A percentile compares a stretch with the other conserved stretches of the same genome.
Evolutionary conservation across 768 basidiomycete genomes (phyloP).

Genomic region (Rhodosporidiobolus sp.): DNA sequence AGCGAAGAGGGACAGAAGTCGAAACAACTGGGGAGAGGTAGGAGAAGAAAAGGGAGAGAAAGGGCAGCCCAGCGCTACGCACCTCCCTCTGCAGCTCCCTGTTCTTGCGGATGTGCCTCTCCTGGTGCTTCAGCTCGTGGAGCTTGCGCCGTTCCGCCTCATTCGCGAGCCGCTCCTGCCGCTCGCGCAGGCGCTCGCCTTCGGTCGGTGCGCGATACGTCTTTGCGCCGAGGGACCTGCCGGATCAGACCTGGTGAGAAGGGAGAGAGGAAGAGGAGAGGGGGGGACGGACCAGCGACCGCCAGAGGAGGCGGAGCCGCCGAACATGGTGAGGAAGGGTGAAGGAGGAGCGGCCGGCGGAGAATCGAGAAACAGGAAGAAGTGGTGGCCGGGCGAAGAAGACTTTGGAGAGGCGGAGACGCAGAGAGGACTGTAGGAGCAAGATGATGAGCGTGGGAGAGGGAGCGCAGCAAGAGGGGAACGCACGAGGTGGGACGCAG

Average conservation of each 20-base stretch:
- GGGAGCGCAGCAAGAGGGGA: neutral
- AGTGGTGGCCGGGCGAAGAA: too few species aligned
- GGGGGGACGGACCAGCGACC: conserved; percentile 8
- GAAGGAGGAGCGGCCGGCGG: neutral
- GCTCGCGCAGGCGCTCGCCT: conserved; percentile 1
- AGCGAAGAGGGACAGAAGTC: too few species aligned
- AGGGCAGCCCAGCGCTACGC: neutral
- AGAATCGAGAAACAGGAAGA: neutral
- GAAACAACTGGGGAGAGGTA: too few species aligned
- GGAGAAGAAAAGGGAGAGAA: too few species aligned
- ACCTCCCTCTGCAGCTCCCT: conserved; percentile 1
- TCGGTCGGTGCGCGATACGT: conserved; percentile 13
- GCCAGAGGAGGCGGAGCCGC: conserved; percentile 10
- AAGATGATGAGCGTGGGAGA: too few species aligned
- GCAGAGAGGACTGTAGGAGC: neutral
- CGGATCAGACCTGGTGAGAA: too few species aligned
- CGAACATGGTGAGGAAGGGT: neutral
- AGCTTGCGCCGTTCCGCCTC: conserved; percentile 15
- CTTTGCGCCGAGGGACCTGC: conserved; percentile 8
- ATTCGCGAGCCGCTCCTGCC: neutral
- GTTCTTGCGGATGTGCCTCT: conserved; percentile 8
- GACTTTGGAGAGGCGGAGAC: too few species aligned
- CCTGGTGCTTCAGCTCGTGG: conserved; percentile 18
- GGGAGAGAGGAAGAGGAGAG: too few species aligned
- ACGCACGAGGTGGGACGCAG: neutral